Evolutionary conservation across 768 basidiomycete genomes (phyloP).

Genomic region (Auricularia cornea): DNA sequence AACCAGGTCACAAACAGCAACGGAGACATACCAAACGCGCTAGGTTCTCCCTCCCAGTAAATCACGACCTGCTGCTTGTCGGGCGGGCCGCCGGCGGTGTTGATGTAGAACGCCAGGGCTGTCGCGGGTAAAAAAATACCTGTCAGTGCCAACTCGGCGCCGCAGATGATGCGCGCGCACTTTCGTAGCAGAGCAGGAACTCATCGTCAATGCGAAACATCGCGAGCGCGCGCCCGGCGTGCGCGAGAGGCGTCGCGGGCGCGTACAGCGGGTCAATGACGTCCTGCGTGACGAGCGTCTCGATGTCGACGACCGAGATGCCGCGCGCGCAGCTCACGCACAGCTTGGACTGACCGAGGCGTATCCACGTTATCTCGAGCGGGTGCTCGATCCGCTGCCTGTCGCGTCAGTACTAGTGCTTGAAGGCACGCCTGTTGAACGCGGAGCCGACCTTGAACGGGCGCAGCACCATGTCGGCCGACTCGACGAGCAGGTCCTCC

Average conservation of each 20-base stretch:
- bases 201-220: conserved; percentile 1
- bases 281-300: neutral
- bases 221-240: neutral
- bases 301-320: neutral
- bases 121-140: no score
- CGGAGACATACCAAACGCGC: neutral
- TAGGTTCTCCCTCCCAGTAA: neutral
- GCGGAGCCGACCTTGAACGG: neutral
- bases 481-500: neutral
- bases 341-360: neutral
- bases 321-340: neutral
- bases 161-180: neutral
- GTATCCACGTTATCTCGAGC: neutral
- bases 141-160: neutral
- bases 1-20: neutral
- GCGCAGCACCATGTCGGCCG: neutral
- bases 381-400: neutral
- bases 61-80: neutral
- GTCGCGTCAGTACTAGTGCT: neutral
- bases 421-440: no score
- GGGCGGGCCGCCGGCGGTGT: neutral
- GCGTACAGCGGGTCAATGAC: neutral
- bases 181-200: neutral
- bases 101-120: neutral
- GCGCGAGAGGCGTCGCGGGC: neutral